Evolutionary conservation across 2,329 filamentous ascomycete genomes (phyloP), one percentile per base, ranked within the genome.

Genomic region (Diaporthe citrichinensis): DNA sequence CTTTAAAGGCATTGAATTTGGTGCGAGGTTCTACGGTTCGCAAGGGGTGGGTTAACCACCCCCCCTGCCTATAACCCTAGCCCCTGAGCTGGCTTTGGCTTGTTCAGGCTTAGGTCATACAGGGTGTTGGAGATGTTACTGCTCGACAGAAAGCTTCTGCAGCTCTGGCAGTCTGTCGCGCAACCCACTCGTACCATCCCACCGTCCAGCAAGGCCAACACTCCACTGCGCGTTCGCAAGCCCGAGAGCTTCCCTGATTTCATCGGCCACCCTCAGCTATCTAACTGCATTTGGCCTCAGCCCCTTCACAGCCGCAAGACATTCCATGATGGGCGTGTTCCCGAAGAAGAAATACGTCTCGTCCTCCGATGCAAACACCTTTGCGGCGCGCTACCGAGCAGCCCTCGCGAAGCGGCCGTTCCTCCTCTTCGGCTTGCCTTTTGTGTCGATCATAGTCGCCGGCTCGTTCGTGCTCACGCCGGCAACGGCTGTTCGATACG

Each of bases 391-490:
- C 77, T 99, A 99, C 87, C 94, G 97, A 75, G 87, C 90, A 44
- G 84, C 91, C 76, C 91, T 99, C 79, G 88, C 91, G 75, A 93
- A 90, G 81, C 95, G 94, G 80, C 97, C 97, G 1, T 99, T 99
- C 84, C 87, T 95, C 39, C 91, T 98, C 78, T 99, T 99, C 83
- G 97, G 97, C 2, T 89, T 99, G 5, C 97, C 97, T 0, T 99
- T 99, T 84, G 90, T 99, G 79, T 87, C 91, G 74, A 93, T 98
- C 75, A 98, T 99, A 82, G 91, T 99, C 36, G 95, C 93, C 2
- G 96, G 95, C 0, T 98, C 95, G 4, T 99, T 99, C 84, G 94
- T 98, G 80, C 90, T 99, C 67, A 98, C 97, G 0, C 97, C 96
- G 1, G 97, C 96, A 7, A 96, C 97, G 31, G 97, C 97, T 20